A percentile compares a stretch with the other conserved stretches of the same genome.
Conservation (phyloP, 768 basidiomycete species). For the Termitomyces sp. region DNA sequence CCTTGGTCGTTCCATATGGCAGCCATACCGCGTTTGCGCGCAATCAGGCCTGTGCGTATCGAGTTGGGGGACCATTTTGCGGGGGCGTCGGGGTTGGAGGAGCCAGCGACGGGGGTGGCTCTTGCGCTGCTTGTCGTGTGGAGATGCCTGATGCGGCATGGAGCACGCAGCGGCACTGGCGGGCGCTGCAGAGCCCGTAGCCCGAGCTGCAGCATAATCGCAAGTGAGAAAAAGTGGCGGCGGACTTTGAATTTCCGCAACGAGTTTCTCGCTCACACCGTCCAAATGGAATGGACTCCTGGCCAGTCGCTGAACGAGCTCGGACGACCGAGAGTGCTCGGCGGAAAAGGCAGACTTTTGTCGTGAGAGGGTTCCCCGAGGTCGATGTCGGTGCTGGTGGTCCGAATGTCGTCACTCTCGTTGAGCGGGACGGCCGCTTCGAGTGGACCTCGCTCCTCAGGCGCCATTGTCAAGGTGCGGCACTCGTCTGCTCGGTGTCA, state of each 20-base stretch:
- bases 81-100: constrained; percentile 20
- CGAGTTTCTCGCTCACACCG: not conserved
- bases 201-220: constrained; percentile 40
- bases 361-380: constrained; percentile 40
- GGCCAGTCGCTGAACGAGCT: constrained; percentile 51
- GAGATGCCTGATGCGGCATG: constrained; percentile 30
- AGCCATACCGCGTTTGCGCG: constrained; percentile 95
- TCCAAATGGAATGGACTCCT: constrained; percentile 68
- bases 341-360: constrained; percentile 19
- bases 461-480: constrained; percentile 20
- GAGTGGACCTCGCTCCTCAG: constrained; percentile 47
- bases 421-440: constrained; percentile 34
- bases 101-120: constrained; percentile 24
- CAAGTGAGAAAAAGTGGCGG: constrained; percentile 7
- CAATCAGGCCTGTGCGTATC: constrained; percentile 87
- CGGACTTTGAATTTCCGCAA: constrained; percentile 22
- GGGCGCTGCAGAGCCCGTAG: constrained; percentile 42
- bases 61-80: constrained; percentile 82
- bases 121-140: constrained; percentile 35
- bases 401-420: constrained; percentile 50
- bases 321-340: constrained; percentile 10
- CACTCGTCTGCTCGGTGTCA: not conserved
- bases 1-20: constrained; percentile 90
- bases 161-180: constrained; percentile 14
- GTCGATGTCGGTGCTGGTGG: constrained; percentile 44